A percentile compares a stretch with the other conserved stretches of the same genome.
Conservation (phyloP, 257 asterid species). For the Plantago elongata region DNA sequence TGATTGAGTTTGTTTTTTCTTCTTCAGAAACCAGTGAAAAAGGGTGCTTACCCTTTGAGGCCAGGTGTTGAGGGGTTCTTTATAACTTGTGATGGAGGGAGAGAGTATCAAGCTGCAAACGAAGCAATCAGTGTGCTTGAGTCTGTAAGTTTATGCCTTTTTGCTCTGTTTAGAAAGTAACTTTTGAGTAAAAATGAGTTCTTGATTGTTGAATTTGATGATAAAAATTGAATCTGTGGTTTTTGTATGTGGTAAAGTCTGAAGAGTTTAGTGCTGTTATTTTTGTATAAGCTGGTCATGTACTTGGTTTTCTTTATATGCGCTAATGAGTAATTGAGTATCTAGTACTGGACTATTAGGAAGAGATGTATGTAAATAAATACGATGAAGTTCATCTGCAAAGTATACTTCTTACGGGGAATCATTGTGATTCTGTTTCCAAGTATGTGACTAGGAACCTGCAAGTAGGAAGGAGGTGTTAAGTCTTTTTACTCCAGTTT, state of each 20-base stretch:
- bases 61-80: constrained; percentile 94
- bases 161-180: neutral
- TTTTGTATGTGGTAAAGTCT: neutral
- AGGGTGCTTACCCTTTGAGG: constrained; percentile 71
- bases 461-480: too few relatives aligned
- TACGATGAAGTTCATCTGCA: too few relatives aligned
- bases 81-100: constrained; percentile 95
- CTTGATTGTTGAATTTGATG: constrained; percentile 3
- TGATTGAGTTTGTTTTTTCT: neutral
- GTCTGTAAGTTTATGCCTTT: constrained; percentile 42
- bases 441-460: too few relatives aligned
- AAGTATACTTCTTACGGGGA: too few relatives aligned
- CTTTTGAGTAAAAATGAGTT: neutral
- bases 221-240: constrained; percentile 5
- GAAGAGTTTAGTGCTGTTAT: neutral
- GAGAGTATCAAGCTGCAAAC: constrained; percentile 72
- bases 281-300: neutral
- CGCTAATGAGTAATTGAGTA: too few relatives aligned
- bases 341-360: too few relatives aligned
- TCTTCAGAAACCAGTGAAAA: constrained; percentile 70
- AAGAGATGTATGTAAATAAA: too few relatives aligned
- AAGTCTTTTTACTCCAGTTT: too few relatives aligned
- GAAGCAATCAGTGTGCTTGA: constrained; percentile 93
- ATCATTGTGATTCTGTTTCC: too few relatives aligned
- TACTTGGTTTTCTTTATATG: too few relatives aligned